Evolutionary conservation across 2,329 filamentous ascomycete species (phyloP).

Genomic region (Neonectria neomacrospora): DNA sequence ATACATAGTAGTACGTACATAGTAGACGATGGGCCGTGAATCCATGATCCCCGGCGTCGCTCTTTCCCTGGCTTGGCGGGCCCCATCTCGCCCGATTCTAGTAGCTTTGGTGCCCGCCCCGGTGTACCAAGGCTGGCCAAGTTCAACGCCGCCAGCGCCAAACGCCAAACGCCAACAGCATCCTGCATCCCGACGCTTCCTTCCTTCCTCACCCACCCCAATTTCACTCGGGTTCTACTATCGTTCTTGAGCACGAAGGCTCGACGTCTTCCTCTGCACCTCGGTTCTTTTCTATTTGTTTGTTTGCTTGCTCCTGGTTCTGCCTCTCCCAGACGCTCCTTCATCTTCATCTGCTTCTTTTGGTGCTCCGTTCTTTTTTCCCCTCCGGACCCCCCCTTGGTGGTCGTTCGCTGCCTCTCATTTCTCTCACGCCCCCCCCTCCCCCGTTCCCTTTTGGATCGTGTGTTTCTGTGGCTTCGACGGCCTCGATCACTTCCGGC

Average conservation of each 20-base stretch:
- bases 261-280: constrained; percentile 29
- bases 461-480: constrained; percentile 32
- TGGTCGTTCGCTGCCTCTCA: constrained; percentile 27
- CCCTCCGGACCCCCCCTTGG: constrained; percentile 10
- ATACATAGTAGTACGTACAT: too few relatives aligned
- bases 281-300: constrained; percentile 19
- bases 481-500: constrained; percentile 32
- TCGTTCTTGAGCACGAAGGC: constrained; percentile 20
- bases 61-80: constrained; percentile 4
- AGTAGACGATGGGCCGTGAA: not conserved
- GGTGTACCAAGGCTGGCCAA: not conserved
- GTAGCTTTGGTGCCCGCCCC: not conserved
- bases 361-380: not conserved
- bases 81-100: not conserved
- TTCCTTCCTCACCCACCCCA: constrained; percentile 7
- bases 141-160: constrained; percentile 7
- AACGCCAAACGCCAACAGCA: constrained; percentile 21
- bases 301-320: constrained; percentile 15
- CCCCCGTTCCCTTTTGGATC: not conserved
- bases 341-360: constrained; percentile 10
- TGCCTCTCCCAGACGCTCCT: constrained; percentile 1
- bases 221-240: constrained; percentile 15
- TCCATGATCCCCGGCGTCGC: constrained; percentile 9
- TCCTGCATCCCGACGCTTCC: constrained; percentile 19
- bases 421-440: not conserved